Base-by-base conservation (phyloP, 2,329 filamentous ascomycete species). In the Colletotrichum horii region DNA sequence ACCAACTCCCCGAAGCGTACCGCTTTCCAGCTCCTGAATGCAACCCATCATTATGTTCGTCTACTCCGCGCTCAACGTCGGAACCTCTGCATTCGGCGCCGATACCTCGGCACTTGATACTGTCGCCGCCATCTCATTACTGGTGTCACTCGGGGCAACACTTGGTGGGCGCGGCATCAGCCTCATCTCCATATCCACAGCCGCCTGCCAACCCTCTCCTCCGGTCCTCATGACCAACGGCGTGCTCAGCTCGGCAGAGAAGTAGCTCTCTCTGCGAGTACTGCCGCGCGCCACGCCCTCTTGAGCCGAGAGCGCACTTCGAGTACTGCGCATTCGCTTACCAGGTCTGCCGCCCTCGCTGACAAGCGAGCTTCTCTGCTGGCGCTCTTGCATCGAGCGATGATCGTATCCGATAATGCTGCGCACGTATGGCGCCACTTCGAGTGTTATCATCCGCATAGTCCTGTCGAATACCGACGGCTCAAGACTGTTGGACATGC, bases 341-440 rank as follows among this genome's bases (percentile, higher is more conserved):
- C 79, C 80, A 1, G 83, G 80, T 55, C 81, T 82, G 16, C 89
- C 90, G 8, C 90, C 90, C 77, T 93, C 90, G 68, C 90, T 91
- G 15, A 94, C 84, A 2, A 95, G 83, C 70, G 88, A 91, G 78
- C 91, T 92, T 22, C 89, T 89, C 55, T 74, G 75, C 9, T 91
- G 82, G 14, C 95, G 91, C 77, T 95, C 91, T 76, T 91, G 87
- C 80, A 95, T 93, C 2, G 97, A 89, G 2, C 88, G 89, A 24
- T 92, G 86, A 79, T 98, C 96, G 81, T 93, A 94, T 0, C 92
- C 89, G 3, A 96, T 92, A 75, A 99, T 98, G 48, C 90, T 89
- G 14, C 97, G 94, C n/a, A 98, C 91, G 82, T 95, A 98, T 0
- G 97, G 97, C 0, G 96, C 96, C 3, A 98, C 88, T 77, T 99